Evolutionary conservation across 345 rosid genomes (phyloP), one percentile per base, ranked within the genome.

Genomic region (Eucalyptus caleyi): DNA sequence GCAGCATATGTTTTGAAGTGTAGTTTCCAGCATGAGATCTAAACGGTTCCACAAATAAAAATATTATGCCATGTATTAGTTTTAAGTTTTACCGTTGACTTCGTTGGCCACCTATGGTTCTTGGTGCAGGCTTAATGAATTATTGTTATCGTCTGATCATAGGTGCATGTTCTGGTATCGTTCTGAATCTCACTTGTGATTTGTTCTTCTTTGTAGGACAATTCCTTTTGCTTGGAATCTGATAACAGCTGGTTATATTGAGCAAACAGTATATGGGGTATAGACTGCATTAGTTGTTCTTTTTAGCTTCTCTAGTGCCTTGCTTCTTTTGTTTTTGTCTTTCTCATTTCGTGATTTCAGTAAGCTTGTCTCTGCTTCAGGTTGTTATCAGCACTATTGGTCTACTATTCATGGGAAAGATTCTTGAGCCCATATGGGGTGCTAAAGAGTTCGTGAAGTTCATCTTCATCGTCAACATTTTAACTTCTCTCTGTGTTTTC

Each of bases 191-290:
- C 32, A 53, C n/a, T n/a, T 65, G 56, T 42, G 47, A 40, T 40
- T 77, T 40, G 27, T 88, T 86, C 69, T 59, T 80, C 89, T 88
- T 90, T 91, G 87, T 91, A 98, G 99, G 97, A 98, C 99, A 27
- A 97, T 98, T 90, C 99, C 99, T 87, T 97, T 98, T 94, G 98
- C 91, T 69, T 98, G 99, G 99, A 98, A 98, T 92, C 97, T 98
- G 67, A 86, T 98, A 56, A 97, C 99, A 15, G 94, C 98, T 40
- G 99, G 99, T 90, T 98, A 95, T 89, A 91, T 98, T 82, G 99
- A 98, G 90, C 97, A 95, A 89, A 90, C 99, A 21, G 88, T 95
- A 83, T 90, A 94, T 96, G 99, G 99, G 94, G 99, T 97, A 95
- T 91, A 93, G n/a, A 81, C 15, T 89, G 80, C 89, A 89, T 60